phyloP scores from a whole-genome alignment of 805 yeast species.

The Saccharomycopsis fermentans region DNA sequence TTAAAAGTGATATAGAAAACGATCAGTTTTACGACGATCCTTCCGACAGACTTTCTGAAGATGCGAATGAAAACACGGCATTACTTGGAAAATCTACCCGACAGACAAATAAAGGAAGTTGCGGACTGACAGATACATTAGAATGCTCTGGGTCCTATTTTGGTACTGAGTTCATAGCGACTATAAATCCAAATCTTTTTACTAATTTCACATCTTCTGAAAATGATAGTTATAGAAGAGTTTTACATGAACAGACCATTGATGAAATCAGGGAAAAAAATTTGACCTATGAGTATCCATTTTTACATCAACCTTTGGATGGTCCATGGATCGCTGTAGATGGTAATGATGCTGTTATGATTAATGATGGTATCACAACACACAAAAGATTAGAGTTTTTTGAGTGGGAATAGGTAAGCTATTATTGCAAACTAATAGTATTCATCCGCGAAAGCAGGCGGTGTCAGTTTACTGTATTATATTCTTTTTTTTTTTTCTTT shows the following conservation, averaged over 20 bases:
- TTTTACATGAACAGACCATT: constrained; percentile 35
- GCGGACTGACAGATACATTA: constrained; percentile 16
- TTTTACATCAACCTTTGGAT: constrained; percentile 56
- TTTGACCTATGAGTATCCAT: constrained; percentile 71
- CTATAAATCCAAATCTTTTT: constrained; percentile 14
- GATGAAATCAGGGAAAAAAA: constrained; percentile 70
- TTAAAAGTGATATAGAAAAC: constrained; percentile 27
- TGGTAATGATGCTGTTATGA: constrained; percentile 41
- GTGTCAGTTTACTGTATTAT: too few relatives aligned
- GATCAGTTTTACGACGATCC: not conserved
- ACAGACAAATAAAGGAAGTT: not conserved
- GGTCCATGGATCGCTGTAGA: constrained; percentile 80
- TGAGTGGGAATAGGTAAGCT: constrained; percentile 32
- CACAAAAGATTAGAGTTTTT: constrained; percentile 28
- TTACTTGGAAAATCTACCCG: not conserved
- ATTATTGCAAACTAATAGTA: too few relatives aligned
- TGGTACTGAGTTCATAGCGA: constrained; percentile 13
- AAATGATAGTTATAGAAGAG: not conserved
- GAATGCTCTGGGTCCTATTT: not conserved
- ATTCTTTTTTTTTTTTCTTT: too few relatives aligned
- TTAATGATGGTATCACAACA: constrained; percentile 33
- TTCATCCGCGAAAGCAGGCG: too few relatives aligned
- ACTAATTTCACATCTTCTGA: not conserved
- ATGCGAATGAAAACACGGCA: not conserved
- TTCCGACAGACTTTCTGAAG: constrained; percentile 2